Conservation (phyloP, 345 rosid genomes). For the Salix dunnii region DNA sequence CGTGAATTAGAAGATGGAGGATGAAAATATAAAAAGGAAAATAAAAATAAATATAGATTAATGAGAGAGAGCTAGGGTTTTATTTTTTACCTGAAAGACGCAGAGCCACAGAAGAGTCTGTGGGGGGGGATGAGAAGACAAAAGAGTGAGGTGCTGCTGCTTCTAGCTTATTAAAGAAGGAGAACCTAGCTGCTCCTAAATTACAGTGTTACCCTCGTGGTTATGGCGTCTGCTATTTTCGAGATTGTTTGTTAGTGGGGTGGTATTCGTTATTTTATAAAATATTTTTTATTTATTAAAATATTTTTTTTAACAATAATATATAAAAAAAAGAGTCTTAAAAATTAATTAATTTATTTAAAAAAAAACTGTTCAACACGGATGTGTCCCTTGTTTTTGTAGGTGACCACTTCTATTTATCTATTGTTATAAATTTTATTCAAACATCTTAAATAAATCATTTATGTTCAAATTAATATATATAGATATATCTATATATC, state of each 20-base stretch:
- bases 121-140: not conserved
- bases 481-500: no score
- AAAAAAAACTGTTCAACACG: not conserved
- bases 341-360: no score
- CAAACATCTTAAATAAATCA: no score
- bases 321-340: no score
- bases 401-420: no score
- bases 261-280: no score
- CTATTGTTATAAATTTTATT: no score
- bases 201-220: not conserved
- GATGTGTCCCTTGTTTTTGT: not conserved
- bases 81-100: slow-evolving; percentile 29
- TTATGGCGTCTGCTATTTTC: not conserved
- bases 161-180: not conserved
- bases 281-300: no score
- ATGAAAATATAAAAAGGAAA: not conserved
- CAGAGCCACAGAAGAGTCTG: slow-evolving; percentile 27
- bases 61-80: slow-evolving; percentile 3
- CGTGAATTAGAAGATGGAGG: not conserved
- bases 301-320: no score
- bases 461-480: no score
- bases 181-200: slow-evolving; percentile 14
- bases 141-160: not conserved
- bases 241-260: no score
- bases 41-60: not conserved